Conservation (phyloP, 306 rosid genomes). For the Astragalus glycyphyllos region DNA sequence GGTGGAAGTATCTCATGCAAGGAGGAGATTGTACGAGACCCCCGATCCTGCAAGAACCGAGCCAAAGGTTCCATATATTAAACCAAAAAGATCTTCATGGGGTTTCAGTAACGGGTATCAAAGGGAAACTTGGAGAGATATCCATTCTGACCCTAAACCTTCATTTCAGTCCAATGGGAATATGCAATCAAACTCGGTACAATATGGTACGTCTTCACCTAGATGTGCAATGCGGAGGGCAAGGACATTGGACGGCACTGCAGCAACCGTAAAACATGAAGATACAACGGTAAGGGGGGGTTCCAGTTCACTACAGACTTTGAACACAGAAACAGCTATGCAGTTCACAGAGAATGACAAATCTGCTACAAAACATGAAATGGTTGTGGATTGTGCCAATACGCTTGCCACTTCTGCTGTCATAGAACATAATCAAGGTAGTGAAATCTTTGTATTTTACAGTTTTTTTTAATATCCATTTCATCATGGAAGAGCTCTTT, state of each 20-base stretch:
- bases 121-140: conserved; percentile 54
- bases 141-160: conserved; percentile 52
- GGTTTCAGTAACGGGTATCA: conserved; percentile 54
- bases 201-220: conserved; percentile 29
- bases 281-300: neutral
- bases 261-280: conserved; percentile 26
- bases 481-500: conserved; percentile 10
- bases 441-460: conserved; percentile 18
- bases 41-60: conserved; percentile 50
- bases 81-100: conserved; percentile 62
- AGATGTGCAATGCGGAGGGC: conserved; percentile 40
- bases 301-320: conserved; percentile 20
- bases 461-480: conserved; percentile 10
- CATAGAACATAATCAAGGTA: conserved; percentile 32
- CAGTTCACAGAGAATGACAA: conserved; percentile 40
- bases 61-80: conserved; percentile 51
- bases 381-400: conserved; percentile 38
- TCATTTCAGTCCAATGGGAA: conserved; percentile 32
- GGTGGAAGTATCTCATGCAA: conserved; percentile 44
- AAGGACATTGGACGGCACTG: conserved; percentile 29
- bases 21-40: conserved; percentile 49
- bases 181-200: conserved; percentile 14
- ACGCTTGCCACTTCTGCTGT: conserved; percentile 15
- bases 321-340: conserved; percentile 34
- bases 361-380: conserved; percentile 34